Evolutionary conservation across 1,284 basidiomycete genomes (phyloP).

Genomic region (Erythrobasidium hasegawianum): DNA sequence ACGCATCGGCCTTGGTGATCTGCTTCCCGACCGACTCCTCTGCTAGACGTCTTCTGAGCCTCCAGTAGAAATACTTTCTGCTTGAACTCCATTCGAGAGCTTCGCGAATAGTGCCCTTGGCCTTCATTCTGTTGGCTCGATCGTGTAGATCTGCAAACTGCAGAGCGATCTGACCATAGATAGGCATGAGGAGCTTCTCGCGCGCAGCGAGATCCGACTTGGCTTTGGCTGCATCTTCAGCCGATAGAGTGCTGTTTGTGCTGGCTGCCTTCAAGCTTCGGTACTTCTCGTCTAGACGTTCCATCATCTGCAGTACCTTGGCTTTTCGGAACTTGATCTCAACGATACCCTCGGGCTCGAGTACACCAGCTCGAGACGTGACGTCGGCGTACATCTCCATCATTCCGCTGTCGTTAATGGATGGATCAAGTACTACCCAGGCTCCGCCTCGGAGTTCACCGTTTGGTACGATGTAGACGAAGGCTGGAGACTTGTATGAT

Average conservation of each 20-base stretch:
- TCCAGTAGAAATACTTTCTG: slow-evolving; percentile 89
- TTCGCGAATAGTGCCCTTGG: slow-evolving; percentile 82
- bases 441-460: slow-evolving; percentile 98
- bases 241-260: slow-evolving; percentile 65
- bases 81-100: slow-evolving; percentile 79
- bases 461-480: slow-evolving; percentile 97
- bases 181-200: slow-evolving; percentile 78
- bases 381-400: slow-evolving; percentile 97
- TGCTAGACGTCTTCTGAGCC: slow-evolving; percentile 62
- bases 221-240: slow-evolving; percentile 69
- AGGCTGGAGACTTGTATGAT: slow-evolving; percentile 96
- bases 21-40: slow-evolving; percentile 48
- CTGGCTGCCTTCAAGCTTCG: slow-evolving; percentile 74
- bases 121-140: slow-evolving; percentile 93
- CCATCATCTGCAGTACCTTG: slow-evolving; percentile 87
- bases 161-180: slow-evolving; percentile 89
- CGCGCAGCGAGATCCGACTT: slow-evolving; percentile 67
- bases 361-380: slow-evolving; percentile 90
- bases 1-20: slow-evolving; percentile 46
- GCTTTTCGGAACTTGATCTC: slow-evolving; percentile 70
- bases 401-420: slow-evolving; percentile 85
- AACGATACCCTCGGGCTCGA: slow-evolving; percentile 95
- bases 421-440: slow-evolving; percentile 98
- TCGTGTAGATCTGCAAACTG: slow-evolving; percentile 93
- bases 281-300: slow-evolving; percentile 82